Percentiles rank a stretch among this genome's conserved stretches.
These are phyloP conservation scores for Penicillium malachiteum DNA, from an alignment of 495 filamentous ascomycete genomes.

Conservation along the genomic window DNA sequence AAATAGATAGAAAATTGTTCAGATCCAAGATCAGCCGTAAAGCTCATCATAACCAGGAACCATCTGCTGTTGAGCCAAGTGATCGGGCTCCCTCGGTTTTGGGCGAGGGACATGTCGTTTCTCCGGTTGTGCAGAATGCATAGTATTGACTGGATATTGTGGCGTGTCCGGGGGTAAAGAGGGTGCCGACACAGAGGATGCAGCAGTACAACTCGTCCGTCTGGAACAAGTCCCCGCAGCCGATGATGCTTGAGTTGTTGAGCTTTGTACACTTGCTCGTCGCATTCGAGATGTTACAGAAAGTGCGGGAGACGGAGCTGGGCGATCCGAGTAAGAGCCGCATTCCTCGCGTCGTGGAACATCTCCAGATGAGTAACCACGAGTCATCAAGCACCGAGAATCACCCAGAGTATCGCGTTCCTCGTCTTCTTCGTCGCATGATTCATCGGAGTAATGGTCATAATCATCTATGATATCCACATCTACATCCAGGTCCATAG, in stretches of 20 bases:
- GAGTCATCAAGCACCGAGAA: conserved; percentile 6
- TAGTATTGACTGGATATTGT: conserved; percentile 16
- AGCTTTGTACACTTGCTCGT: conserved; percentile 38
- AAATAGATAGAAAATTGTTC: conserved; percentile 4
- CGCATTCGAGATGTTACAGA: conserved; percentile 48
- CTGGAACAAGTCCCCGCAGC: conserved; percentile 34
- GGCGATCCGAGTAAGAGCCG: conserved; percentile 22
- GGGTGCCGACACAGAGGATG: conserved; percentile 29
- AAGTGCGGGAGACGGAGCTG: conserved; percentile 40
- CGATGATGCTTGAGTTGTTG: conserved; percentile 23
- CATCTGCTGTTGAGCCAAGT: conserved; percentile 27
- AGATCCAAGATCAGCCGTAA: conserved; percentile 31
- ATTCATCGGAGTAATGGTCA: conserved; percentile 15
- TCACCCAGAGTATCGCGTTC: conserved; percentile 19
- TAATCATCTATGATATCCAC: conserved; percentile 7
- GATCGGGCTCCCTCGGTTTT: conserved; percentile 23
- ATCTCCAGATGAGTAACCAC: conserved; percentile 11
- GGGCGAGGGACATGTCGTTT: conserved; percentile 24
- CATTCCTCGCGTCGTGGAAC: conserved; percentile 9
- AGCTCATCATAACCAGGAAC: conserved; percentile 48
- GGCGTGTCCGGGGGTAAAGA: conserved; percentile 32
- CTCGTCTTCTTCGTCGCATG: conserved; percentile 25
- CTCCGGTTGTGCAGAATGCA: conserved; percentile 21
- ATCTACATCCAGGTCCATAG: neutral
- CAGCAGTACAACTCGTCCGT: conserved; percentile 40